Base-by-base conservation (phyloP, 192 early-diverging fungal species). In the Diversispora eburnea region DNA sequence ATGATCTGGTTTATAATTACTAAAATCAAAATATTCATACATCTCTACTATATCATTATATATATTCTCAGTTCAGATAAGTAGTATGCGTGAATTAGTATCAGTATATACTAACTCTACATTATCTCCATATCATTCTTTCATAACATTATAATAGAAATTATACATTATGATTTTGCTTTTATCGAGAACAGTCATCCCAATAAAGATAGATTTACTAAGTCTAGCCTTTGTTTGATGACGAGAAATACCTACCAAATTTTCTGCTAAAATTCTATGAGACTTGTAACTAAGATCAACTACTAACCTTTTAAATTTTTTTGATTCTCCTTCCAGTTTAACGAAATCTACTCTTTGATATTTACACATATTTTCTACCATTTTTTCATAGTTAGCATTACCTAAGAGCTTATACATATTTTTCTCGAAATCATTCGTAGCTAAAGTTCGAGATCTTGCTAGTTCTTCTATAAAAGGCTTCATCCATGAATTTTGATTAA, bases 381-480 rank as follows among this genome's bases (percentile, higher is more conserved):
- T n/a, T n/a, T n/a, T n/a, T n/a, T n/a, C n/a, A n/a, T n/a, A n/a
- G n/a, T n/a, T n/a, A n/a, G n/a, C n/a, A n/a, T n/a, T n/a, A n/a
- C n/a, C n/a, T n/a, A 59, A 17, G 25, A 59, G 58, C 2, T 59
- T 59, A 59, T 59, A 59, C 58, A 59, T 59, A 33, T n/a, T 33
- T 59, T 59, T 59, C 25, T 3, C 1, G 2, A 59, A 59, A 59
- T 59, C 58, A 59, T 59, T 59, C 8, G 7, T 59, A 59, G 58
- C 58, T 59, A 59, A 59, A 59, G 25, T n/a, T 8, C 58, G 3
- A 59, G 58, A 59, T 59, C 58, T 59, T 33, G 58, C 58, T 17
- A 59, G n/a, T 33, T 59, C 58, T 59, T 59, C 58, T 2, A 59
- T 59, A 59, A 59, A 59, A n/a, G 58, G 58, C 25, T 59, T 59